Conservation (phyloP, 108 stramenopile genomes). For the Heterococcus sp. region DNA sequence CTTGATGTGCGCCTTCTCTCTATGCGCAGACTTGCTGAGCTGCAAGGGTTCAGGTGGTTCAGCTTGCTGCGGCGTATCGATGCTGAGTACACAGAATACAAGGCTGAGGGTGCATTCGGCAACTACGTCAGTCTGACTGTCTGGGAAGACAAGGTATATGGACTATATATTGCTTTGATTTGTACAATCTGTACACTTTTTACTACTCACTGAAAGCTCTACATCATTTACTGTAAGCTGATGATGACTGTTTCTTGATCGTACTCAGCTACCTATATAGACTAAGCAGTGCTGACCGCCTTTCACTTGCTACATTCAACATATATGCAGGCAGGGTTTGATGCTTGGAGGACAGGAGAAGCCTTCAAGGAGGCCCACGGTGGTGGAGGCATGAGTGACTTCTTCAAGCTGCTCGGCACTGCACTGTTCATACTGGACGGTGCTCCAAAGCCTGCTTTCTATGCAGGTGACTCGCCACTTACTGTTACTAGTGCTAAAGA, state of each 20-base stretch:
- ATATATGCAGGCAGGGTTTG: too few species aligned
- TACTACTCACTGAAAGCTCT: too few species aligned
- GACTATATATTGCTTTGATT: too few species aligned
- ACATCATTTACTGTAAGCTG: too few species aligned
- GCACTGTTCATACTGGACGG: constrained; percentile 18
- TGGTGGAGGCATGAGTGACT: constrained; percentile 17
- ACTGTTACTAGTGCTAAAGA: too few species aligned
- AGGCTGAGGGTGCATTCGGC: background rate
- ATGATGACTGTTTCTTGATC: too few species aligned
- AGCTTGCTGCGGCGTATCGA: background rate
- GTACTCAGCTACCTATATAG: too few species aligned
- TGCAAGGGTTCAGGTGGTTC: constrained; percentile 2
- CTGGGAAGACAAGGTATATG: background rate
- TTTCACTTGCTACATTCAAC: too few species aligned
- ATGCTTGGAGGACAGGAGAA: constrained; percentile 11
- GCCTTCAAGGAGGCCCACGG: constrained; percentile 34
- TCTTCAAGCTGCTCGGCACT: constrained; percentile 3
- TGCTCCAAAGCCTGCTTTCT: constrained; percentile 21
- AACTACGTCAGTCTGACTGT: background rate
- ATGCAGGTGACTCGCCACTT: background rate
- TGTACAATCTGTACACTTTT: too few species aligned
- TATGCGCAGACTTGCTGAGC: background rate
- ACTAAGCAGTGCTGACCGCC: too few species aligned
- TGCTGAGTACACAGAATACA: background rate
- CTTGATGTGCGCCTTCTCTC: too few species aligned